phyloP scores from a whole-genome alignment of 345 rosid species.

The Populus pruinosa region DNA sequence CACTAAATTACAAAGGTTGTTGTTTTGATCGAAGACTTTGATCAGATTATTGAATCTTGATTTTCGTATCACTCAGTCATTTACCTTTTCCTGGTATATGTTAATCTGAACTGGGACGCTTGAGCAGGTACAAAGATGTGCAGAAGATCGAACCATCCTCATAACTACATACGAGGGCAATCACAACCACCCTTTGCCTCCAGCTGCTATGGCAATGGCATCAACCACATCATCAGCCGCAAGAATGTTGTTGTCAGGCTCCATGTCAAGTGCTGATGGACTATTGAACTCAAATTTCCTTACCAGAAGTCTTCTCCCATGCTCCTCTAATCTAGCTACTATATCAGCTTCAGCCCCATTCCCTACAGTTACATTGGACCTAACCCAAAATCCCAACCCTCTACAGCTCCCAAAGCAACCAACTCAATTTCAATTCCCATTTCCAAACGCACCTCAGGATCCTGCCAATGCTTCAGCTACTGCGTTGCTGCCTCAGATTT shows the following conservation, averaged over 20 bases:
- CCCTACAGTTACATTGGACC: conserved; percentile 90
- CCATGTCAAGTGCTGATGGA: conserved; percentile 77
- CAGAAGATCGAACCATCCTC: conserved; percentile 74
- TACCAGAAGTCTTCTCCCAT: conserved; percentile 67
- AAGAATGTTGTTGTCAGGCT: conserved; percentile 75
- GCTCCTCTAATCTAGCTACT: conserved; percentile 94
- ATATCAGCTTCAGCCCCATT: conserved; percentile 96
- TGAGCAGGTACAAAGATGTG: conserved; percentile 84
- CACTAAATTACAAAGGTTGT: not conserved
- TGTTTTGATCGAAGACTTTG: not conserved
- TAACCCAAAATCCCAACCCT: conserved; percentile 51
- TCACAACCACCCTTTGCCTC: conserved; percentile 96
- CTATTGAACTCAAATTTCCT: conserved; percentile 66
- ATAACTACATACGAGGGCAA: conserved; percentile 91
- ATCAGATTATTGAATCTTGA: not conserved
- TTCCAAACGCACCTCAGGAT: conserved; percentile 32
- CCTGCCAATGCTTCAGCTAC: conserved; percentile 20
- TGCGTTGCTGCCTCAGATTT: conserved; percentile 54
- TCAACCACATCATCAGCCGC: conserved; percentile 90
- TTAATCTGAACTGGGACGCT: not conserved
- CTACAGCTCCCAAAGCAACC: conserved; percentile 36
- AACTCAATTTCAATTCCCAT: conserved; percentile 45
- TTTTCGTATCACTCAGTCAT: not conserved
- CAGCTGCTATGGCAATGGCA: conserved; percentile 88
- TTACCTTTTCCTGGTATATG: not conserved